A percentile compares a stretch with the other conserved stretches of the same genome.
Conservation (phyloP, 495 filamentous ascomycete species). For the Penicillium angulare region DNA sequence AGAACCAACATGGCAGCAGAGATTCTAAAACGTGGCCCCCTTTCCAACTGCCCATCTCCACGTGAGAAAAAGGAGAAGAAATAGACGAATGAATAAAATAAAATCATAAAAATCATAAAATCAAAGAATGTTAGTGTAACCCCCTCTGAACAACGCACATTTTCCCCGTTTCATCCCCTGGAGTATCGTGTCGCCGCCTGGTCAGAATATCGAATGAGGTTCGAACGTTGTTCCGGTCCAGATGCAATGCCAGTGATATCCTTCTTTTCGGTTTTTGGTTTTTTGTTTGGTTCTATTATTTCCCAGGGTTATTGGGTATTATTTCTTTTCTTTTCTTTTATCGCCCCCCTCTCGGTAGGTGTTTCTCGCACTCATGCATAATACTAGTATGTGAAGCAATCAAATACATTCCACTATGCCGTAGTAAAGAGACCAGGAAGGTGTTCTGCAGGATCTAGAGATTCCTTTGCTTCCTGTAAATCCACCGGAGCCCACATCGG, state of each 20-base stretch:
- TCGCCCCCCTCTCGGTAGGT: too few species aligned
- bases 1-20: too few species aligned
- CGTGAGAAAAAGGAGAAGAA: slow-evolving; percentile 13
- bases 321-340: too few species aligned
- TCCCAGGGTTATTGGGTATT: too few species aligned
- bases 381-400: neutral
- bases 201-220: neutral
- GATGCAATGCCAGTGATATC: neutral
- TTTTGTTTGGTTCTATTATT: neutral
- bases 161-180: slow-evolving; percentile 16
- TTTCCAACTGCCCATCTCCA: slow-evolving; percentile 9
- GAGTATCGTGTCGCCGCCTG: slow-evolving; percentile 14
- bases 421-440: too few species aligned
- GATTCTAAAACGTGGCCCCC: slow-evolving; percentile 15
- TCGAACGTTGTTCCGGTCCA: neutral
- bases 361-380: too few species aligned
- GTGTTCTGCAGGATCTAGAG: neutral
- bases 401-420: neutral
- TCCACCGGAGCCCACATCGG: slow-evolving; percentile 1
- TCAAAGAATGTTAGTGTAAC: slow-evolving; percentile 19
- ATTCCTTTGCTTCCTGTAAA: neutral
- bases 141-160: slow-evolving; percentile 5
- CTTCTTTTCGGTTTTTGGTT: neutral
- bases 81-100: neutral
- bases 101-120: neutral